Evolutionary conservation across 2,329 filamentous ascomycete genomes (phyloP), one percentile per base, ranked within the genome.

Genomic region (Fusarium sulawesiense): DNA sequence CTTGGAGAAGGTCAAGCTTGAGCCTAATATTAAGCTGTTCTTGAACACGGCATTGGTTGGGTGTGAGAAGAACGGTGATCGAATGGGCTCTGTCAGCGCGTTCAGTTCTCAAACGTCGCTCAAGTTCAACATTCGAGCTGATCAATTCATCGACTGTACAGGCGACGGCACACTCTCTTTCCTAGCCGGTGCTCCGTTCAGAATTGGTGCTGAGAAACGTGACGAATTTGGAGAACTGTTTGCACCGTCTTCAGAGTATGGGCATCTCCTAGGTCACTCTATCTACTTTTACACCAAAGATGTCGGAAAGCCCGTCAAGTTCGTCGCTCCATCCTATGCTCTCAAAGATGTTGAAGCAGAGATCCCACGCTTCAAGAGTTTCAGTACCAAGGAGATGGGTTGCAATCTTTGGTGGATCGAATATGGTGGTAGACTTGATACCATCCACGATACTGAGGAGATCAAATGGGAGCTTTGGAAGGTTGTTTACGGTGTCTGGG

Each of bases 321-420:
- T 49, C 4, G 23, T 64, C 2, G 62, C 62, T 3, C 62, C 62
- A 2, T 46, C 60, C 0, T 64, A 64, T 7, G 62, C 62, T 10
- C 30, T 64, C 1, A 64, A 64, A 30, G 62, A 64, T 3, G 51
- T 64, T 0, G 62, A 64, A 0, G 20, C 45, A 4, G 62, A 64
- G 2, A 64, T 64, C 3, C 62, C 62, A 3, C 45, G 62, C 2
- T 64, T 64, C 23, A 64, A 64, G 25, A 64, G 62, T 4, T 64
- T 64, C 2, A 64, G 62, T 4, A 64, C 62, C 0, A 64, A 64
- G 2, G 62, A 64, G 3, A 64, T 64, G 60, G 62, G 62, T 0
- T 64, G 60, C 0, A 64, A 64, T 8, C 62, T 64, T 4, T 64
- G 62, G 60, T 64, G 62, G 62, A 64, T 64, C 9, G 62, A 64